Conservation (phyloP, 148 eudicot genomes). For the Euryodendron excelsum region DNA sequence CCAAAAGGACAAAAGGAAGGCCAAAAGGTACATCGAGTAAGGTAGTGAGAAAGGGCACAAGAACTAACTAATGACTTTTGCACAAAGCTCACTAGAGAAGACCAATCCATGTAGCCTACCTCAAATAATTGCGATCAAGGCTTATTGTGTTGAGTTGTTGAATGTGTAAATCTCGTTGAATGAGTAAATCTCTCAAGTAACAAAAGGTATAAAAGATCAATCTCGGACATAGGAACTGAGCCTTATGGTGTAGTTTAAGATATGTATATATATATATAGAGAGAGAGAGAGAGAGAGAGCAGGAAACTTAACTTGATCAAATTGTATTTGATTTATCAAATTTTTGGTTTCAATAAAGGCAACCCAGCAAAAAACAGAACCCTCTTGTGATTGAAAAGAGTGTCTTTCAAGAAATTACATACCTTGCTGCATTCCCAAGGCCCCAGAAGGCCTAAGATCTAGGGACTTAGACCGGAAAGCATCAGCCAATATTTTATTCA, state of each 20-base stretch:
- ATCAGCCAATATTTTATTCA: conserved; percentile 71
- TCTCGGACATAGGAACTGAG: not conserved
- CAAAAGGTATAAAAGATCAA: not conserved
- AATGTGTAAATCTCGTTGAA: no score
- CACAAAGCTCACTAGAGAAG: no score
- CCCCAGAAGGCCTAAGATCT: conserved; percentile 42
- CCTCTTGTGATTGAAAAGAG: not conserved
- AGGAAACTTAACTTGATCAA: not conserved
- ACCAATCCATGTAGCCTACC: no score
- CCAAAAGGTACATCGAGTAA: no score
- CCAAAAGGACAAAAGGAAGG: no score
- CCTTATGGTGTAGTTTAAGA: not conserved
- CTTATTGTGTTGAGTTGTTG: no score
- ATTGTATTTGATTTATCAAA: not conserved
- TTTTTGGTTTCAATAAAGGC: not conserved
- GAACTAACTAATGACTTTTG: no score
- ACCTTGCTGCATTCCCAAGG: conserved; percentile 48
- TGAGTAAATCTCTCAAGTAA: not conserved
- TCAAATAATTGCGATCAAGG: no score
- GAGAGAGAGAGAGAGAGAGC: not conserved
- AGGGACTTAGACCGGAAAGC: conserved; percentile 61
- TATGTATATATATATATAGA: no score
- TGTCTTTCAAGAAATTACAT: conserved; percentile 8
- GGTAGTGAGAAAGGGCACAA: no score
- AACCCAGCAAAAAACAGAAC: not conserved